Evolutionary conservation across 106 monocot species (phyloP).

Genomic region (Triglochin maritima): DNA sequence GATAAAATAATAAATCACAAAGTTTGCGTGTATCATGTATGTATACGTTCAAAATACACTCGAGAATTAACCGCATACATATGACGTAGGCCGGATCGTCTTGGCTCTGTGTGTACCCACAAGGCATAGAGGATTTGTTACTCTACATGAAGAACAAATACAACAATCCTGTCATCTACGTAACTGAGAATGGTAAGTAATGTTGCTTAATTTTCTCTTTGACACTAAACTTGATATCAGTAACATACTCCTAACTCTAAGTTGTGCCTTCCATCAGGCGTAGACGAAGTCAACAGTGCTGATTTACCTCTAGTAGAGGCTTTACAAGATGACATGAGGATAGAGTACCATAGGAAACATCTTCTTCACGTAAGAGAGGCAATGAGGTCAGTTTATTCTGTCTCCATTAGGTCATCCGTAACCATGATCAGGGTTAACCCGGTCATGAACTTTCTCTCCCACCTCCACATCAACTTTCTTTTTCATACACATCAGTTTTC

Average conservation of each 20-base stretch:
- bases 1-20: not conserved
- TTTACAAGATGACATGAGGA: conserved; percentile 39
- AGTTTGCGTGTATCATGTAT: not conserved
- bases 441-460: too few relatives aligned
- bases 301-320: conserved; percentile 35
- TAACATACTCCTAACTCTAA: not conserved
- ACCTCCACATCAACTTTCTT: too few relatives aligned
- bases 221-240: too few relatives aligned
- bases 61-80: not conserved
- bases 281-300: conserved; percentile 23
- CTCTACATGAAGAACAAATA: conserved; percentile 48
- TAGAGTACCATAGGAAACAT: conserved; percentile 32
- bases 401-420: too few relatives aligned
- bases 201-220: not conserved
- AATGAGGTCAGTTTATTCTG: conserved; percentile 23
- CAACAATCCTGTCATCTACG: conserved; percentile 56
- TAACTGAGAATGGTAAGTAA: conserved; percentile 64
- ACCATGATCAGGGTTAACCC: too few relatives aligned
- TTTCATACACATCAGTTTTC: too few relatives aligned
- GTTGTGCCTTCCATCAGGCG: conserved; percentile 7
- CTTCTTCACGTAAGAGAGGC: conserved; percentile 28
- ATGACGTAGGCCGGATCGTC: conserved; percentile 32
- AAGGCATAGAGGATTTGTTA: conserved; percentile 50
- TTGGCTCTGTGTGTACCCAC: conserved; percentile 62
- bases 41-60: not conserved